Conservation (phyloP, 2,329 filamentous ascomycete genomes). For the Colletotrichum australisinense region DNA sequence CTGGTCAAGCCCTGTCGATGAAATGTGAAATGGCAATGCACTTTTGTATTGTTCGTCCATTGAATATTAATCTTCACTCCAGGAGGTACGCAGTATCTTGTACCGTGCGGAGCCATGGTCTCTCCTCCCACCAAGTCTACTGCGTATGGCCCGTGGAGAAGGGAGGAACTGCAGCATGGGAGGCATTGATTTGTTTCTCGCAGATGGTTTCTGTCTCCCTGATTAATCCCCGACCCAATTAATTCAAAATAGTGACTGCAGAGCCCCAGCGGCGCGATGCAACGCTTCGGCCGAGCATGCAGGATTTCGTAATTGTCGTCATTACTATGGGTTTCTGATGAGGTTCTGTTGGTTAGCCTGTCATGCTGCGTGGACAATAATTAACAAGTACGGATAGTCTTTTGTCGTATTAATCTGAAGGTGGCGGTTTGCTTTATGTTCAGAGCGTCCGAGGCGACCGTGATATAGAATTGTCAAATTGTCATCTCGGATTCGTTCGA, state of each 20-base stretch:
- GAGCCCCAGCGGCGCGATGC: not conserved
- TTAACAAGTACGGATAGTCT: not conserved
- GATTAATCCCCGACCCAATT: conserved; percentile 3
- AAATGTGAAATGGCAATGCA: not conserved
- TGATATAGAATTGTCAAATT: not conserved
- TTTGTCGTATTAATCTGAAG: not conserved
- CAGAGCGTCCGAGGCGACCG: not conserved
- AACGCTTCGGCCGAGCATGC: conserved; percentile 1
- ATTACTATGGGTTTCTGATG: not conserved
- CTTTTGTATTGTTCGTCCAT: not conserved
- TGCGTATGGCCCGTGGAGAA: conserved; percentile 2
- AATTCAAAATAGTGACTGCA: conserved; percentile 20
- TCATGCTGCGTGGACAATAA: not conserved
- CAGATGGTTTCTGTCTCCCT: conserved; percentile 20
- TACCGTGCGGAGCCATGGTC: not conserved
- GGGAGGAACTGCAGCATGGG: not conserved
- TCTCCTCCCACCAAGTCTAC: not conserved
- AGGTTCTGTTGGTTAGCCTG: not conserved
- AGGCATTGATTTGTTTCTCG: conserved; percentile 29
- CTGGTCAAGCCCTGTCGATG: not conserved
- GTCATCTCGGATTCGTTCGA: not conserved
- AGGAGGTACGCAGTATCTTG: too few species aligned
- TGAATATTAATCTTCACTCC: not conserved
- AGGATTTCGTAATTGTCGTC: not conserved
- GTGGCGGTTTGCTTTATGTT: conserved; percentile 6